Base-by-base conservation (phyloP, 2,329 filamentous ascomycete species). In the Diaporthe longicolla region DNA sequence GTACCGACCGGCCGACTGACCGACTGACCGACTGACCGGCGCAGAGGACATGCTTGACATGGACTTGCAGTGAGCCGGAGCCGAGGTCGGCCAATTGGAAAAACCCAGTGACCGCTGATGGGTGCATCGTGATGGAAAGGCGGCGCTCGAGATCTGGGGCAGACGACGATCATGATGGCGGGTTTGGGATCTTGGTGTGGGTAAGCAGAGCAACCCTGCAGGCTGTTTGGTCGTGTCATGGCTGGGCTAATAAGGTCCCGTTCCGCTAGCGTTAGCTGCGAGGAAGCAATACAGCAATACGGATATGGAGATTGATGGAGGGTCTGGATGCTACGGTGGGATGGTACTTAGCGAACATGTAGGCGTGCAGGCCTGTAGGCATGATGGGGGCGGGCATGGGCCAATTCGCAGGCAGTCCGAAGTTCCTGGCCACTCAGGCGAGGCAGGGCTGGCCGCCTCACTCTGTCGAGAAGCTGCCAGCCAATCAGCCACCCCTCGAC, bases 401-500 rank as follows among this genome's bases (percentile, higher is more conserved):
- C 61, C 73, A 52, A 15, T 17, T 15, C 24, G 11, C 21, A 58
- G 32, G 69, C 32, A n/a, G 57, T 63, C 57, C 59, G 43, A 63
- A 54, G 32, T 69, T 74, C 55, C 40, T 75, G 69, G 45, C 74
- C 71, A 73, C 15, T 73, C 71, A 73, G 71, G 63, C 61, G 52
- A 50, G 63, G 63, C 71, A 73, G 57, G 71, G 71, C 71, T 71
- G 57, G 71, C 45, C 71, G 71, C 71, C 71, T 73, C 71, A 73
- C 71, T 73, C 69, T 61, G 58, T 24, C 55, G 19, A 43, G 63
- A 55, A 15, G 43, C 45, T 69, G 63, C 37, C 43, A 73, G 71
- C 71, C 71, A 73, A 73, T 70, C 71, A 73, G 71, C 48, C 63
- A 32, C 21, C 24, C 32, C 11, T 11, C 57, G 52, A 54, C 54